Evolutionary conservation across 2,329 filamentous ascomycete genomes (phyloP).

Genomic region (Nothophaeocryptopus gaeumannii): DNA sequence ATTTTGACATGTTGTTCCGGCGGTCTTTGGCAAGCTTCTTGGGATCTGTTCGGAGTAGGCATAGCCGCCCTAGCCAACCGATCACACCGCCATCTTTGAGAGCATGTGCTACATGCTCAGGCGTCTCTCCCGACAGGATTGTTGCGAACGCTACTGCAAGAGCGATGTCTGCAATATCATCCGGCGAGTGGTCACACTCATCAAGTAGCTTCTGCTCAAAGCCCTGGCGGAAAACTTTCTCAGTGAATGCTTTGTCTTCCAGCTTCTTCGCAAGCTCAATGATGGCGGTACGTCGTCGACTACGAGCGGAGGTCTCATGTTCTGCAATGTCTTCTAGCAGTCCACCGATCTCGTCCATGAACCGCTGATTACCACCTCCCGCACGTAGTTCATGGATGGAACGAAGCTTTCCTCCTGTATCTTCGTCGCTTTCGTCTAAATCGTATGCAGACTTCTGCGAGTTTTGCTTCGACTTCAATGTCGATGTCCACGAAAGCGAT

Average conservation of each 20-base stretch:
- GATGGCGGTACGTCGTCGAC: conserved; percentile 52
- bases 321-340: conserved; percentile 60
- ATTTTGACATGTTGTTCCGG: conserved; percentile 66
- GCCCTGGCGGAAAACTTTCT: conserved; percentile 71
- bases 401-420: conserved; percentile 45
- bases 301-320: conserved; percentile 40
- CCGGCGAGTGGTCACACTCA: conserved; percentile 50
- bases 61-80: conserved; percentile 52
- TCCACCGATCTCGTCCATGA: conserved; percentile 54
- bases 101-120: conserved; percentile 58
- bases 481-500: conserved; percentile 8
- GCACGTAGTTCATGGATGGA: conserved; percentile 62
- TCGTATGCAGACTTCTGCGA: conserved; percentile 32
- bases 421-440: conserved; percentile 47
- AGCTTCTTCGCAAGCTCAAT: conserved; percentile 56
- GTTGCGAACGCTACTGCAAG: conserved; percentile 63
- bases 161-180: conserved; percentile 55
- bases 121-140: conserved; percentile 60
- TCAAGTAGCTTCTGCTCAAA: conserved; percentile 67
- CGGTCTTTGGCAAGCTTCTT: conserved; percentile 63
- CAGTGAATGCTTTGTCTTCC: conserved; percentile 59
- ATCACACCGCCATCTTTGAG: conserved; percentile 37
- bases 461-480: conserved; percentile 10
- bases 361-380: conserved; percentile 56
- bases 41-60: conserved; percentile 45